Evolutionary conservation across 139 green algal genomes (phyloP), one percentile per base, ranked within the genome.

Genomic region (Auxenochlorella pyrenoidosa): DNA sequence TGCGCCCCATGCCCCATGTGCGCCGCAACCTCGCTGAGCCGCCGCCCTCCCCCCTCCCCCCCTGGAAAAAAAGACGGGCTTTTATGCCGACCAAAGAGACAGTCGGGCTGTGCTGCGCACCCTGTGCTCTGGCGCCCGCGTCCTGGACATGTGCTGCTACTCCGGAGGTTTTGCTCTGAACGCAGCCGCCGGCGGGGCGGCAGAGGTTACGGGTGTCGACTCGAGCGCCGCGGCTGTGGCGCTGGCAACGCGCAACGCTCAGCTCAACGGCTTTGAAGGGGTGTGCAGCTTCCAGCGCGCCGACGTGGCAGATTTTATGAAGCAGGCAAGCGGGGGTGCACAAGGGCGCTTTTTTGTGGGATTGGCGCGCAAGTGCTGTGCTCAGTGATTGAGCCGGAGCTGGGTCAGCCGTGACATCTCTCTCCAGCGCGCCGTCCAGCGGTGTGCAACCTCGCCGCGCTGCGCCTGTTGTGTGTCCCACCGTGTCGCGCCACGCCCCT

Each of bases 71-170:
- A 41, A 38, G 83, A 95, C 93, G 13, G 92, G 94, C 3, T 96
- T 97, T 79, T 97, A 96, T 86, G 94, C 92, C 4, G 96, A 98
- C 84, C 95, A 99, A 92, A 89, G 97, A 1, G 96, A 98, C 75
- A 97, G 90, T 89, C 94, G 97, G 0, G 83, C 82, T 4, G 90
- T 95, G 22, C 44, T 99, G 30, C 89, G 91, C 0, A n/a, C 59
- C 18, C 76, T 99, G 58, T 68, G 72, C 10, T 4, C 47, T 26
- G 86, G 91, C 43, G 95, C 90, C 73, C 90, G 66, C 5, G 94
- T 96, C 32, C 88, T 99, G 13, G 97, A 99, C 93, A 86, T 98
- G 38, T 99, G 95, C 91, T 98, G 95, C 89, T 99, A 98, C 93
- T 96, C 85, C 16, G 93, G 93, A 22, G 92, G 93, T 16, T 96